Evolutionary conservation across 2,329 filamentous ascomycete species (phyloP), one percentile per base, ranked within the genome.

Genomic region (Ceratocystis variospora): DNA sequence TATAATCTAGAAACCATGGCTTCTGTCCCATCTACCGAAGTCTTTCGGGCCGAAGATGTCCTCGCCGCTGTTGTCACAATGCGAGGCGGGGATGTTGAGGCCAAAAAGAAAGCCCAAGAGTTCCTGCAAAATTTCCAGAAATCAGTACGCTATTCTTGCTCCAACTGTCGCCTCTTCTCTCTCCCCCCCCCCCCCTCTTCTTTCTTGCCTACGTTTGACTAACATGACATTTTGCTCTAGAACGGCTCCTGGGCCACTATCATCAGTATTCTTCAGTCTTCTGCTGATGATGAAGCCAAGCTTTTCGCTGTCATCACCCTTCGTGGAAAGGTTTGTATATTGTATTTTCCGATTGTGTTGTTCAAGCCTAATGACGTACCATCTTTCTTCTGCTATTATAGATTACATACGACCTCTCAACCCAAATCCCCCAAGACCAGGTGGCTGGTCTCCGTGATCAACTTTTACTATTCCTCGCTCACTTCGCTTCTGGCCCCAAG

Each of bases 71-170:
- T 97, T 77, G 84, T 87, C 74, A 94, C 92, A 70, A 96, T 99
- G 92, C 87, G 91, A 74, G 89, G 87, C 77, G 88, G 86, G 71
- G 86, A 93, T 73, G 84, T 88, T 73, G 83, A 87, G 70, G 85
- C 89, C 74, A 97, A 97, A 80, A 87, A 88, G 75, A 88, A 91
- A 76, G 92, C 90, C 68, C 92, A 96, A 74, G 86, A 93, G 74
- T 99, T 87, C 75, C 81, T 99, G 68, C 89, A 96, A 77, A 87
- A 85, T 72, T 99, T 97, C 77, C 94, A 99, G 83, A 99, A 99
- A 84, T 97, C 94, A 76, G 93, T 96, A 77, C 66, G 76, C 55
- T 22, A 46, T 65, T 48, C 33, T 25, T 5, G 28, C 53, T 15
- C 25, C 37, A 41, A 41, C 12, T 10, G 37, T 15, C 37, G 10